Base-by-base conservation (phyloP, 1,284 basidiomycete genomes). In the Rhizoctonia solani region DNA sequence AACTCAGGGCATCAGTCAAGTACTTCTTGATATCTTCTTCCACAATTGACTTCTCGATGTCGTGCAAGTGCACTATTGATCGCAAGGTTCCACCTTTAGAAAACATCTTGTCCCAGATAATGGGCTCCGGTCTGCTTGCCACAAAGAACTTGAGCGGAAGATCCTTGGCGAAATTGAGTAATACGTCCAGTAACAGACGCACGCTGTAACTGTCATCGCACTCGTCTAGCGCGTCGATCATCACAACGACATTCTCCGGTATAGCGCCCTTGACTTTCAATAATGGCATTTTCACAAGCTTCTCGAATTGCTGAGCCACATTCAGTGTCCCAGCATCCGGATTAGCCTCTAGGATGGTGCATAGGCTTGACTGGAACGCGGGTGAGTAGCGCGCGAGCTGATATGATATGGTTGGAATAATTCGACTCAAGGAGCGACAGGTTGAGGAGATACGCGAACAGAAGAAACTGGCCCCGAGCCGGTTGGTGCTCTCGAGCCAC, bases 191-290 rank as follows among this genome's bases (percentile, higher is more conserved):
- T 11, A 61, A 9, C 16, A 34, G n/a, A 14, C n/a, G 44, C 9
- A 25, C 32, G 4, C 32, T 44, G 16, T 49, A 14, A 11, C 8
- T 16, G 14, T 37, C 44, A 6, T 44, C 25, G 21, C 27, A 44
- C 21, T 61, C 56, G 44, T 61, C 56, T n/a, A 61, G 11, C 5
- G 56, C 56, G 16, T 61, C 56, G 13, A 61, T 49, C 19, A 49
- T 30, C 4, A 61, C 21, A 2, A 49, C 44, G 8, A 49, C 21
- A 29, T 25, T 30, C 4, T 19, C 16, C 4, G 46, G 56, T 2
- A 49, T 34, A 4, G 42, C 41, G 11, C 13, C 46, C 29, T 23
- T 39, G 4, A 37, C 46, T 37, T 47, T 30, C 3, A 25, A 14
- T 4, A 49, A n/a, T 9, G 56, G 56, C 4, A 21, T 11, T 1